phyloP scores from a whole-genome alignment of 2,329 filamentous ascomycete species.

The Microascus cirrosus region DNA sequence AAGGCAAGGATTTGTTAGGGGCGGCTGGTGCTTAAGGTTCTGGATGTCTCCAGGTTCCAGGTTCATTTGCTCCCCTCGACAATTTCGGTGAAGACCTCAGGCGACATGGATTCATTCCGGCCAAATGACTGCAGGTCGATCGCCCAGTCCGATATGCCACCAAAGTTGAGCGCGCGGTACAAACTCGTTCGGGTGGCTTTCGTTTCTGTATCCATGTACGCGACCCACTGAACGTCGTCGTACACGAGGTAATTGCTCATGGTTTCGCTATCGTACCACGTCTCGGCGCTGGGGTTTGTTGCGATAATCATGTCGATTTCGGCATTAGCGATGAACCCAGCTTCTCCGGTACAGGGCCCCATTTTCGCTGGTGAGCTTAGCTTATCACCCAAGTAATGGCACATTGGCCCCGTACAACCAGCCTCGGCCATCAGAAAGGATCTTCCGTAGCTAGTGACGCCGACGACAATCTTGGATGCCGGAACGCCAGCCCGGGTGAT shows the following conservation, averaged over 20 bases:
- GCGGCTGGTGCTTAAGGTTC: no score
- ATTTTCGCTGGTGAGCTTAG: constrained; percentile 10
- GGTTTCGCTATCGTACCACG: constrained; percentile 8
- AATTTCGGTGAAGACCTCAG: no score
- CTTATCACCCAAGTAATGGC: constrained; percentile 12
- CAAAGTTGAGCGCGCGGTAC: constrained; percentile 12
- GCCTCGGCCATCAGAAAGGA: constrained; percentile 19
- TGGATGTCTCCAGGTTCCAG: no score
- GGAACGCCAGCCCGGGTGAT: constrained; percentile 21
- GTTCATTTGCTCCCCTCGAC: no score
- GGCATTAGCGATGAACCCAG: constrained; percentile 18
- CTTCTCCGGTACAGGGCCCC: constrained; percentile 16
- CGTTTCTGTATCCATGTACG: constrained; percentile 11
- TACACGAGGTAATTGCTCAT: constrained; percentile 11
- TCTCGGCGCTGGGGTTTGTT: neutral
- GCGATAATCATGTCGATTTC: constrained; percentile 12
- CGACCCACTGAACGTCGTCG: constrained; percentile 11
- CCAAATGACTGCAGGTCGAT: constrained; percentile 8
- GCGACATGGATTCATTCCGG: neutral
- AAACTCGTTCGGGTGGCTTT: constrained; percentile 8
- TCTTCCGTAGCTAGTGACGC: constrained; percentile 18
- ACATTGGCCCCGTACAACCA: constrained; percentile 14
- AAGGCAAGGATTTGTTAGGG: no score
- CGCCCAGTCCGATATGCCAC: constrained; percentile 13
- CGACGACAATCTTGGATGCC: constrained; percentile 17